These are phyloP conservation scores for Nigrospora sphaerica DNA, from an alignment of 2,329 filamentous ascomycete genomes.

Conservation along the genomic window DNA sequence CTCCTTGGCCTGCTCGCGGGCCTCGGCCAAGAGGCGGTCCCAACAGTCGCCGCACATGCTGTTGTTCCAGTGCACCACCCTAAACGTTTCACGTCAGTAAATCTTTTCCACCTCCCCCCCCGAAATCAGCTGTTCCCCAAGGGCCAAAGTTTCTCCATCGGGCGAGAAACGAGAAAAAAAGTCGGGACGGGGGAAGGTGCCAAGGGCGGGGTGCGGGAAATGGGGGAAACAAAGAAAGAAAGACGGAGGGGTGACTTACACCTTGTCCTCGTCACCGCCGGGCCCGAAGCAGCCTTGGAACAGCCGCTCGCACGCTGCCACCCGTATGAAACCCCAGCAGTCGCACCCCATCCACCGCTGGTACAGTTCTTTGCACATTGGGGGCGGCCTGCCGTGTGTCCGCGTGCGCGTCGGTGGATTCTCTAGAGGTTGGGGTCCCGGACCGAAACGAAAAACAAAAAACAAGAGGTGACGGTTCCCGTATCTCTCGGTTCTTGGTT, in stretches of 20 bases:
- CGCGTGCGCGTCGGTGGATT: no score
- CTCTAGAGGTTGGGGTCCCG: no score
- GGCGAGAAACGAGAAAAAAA: no score
- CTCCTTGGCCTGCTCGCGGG: slow-evolving; percentile 19
- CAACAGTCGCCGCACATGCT: slow-evolving; percentile 26
- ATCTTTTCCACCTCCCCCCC: neutral
- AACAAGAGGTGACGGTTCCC: no score
- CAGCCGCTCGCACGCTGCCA: slow-evolving; percentile 20
- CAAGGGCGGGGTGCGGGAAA: no score
- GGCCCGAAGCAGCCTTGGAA: slow-evolving; percentile 24
- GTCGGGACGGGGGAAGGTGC: no score
- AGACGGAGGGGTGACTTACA: no score
- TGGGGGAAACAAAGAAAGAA: no score
- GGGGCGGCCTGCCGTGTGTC: neutral
- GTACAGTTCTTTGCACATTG: slow-evolving; percentile 25
- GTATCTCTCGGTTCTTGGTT: no score
- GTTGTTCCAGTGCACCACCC: slow-evolving; percentile 20
- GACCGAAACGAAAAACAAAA: no score
- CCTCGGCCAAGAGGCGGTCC: slow-evolving; percentile 22
- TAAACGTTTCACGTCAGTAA: no score
- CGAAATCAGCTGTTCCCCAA: neutral
- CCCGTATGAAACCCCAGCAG: slow-evolving; percentile 23
- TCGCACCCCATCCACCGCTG: slow-evolving; percentile 22
- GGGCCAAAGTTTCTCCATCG: no score
- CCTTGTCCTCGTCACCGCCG: slow-evolving; percentile 23